Conservation (phyloP, 257 asterid genomes). For the Scutellaria minor region DNA sequence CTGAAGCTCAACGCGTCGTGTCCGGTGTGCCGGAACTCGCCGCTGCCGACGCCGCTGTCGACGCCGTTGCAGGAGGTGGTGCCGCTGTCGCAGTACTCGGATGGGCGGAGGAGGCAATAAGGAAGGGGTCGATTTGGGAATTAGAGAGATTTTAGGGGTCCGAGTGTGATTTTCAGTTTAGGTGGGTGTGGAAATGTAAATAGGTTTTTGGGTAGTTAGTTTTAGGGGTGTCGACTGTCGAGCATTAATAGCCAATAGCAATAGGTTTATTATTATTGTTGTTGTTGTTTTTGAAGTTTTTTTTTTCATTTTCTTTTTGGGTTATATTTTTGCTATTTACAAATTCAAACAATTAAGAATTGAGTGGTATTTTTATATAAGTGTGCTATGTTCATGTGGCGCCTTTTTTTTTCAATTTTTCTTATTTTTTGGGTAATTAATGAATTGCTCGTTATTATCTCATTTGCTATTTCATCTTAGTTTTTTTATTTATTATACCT, state of each 20-base stretch:
- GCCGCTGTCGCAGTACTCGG: conserved; percentile 92
- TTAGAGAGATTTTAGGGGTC: conserved; percentile 28
- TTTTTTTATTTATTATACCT: no score
- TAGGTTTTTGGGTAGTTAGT: conserved; percentile 22
- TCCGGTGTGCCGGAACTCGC: conserved; percentile 93
- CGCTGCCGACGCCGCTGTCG: conserved; percentile 92
- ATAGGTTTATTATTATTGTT: conserved; percentile 3
- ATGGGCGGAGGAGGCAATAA: conserved; percentile 77
- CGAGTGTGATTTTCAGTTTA: conserved; percentile 27
- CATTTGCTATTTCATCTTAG: no score
- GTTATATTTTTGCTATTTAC: neutral
- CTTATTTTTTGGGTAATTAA: neutral
- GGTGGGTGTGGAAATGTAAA: conserved; percentile 34
- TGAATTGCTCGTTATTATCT: neutral
- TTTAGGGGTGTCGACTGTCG: neutral
- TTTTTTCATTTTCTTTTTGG: neutral
- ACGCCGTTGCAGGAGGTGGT: conserved; percentile 98
- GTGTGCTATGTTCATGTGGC: no score
- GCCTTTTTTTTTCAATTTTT: neutral
- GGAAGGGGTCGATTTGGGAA: conserved; percentile 29
- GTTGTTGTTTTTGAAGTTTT: neutral
- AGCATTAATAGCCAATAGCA: neutral
- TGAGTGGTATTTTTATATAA: no score
- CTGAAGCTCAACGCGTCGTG: conserved; percentile 89
- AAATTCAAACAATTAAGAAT: no score